Evolutionary conservation across 2,329 filamentous ascomycete genomes (phyloP).

Genomic region (Arthrobotrys sinensis): DNA sequence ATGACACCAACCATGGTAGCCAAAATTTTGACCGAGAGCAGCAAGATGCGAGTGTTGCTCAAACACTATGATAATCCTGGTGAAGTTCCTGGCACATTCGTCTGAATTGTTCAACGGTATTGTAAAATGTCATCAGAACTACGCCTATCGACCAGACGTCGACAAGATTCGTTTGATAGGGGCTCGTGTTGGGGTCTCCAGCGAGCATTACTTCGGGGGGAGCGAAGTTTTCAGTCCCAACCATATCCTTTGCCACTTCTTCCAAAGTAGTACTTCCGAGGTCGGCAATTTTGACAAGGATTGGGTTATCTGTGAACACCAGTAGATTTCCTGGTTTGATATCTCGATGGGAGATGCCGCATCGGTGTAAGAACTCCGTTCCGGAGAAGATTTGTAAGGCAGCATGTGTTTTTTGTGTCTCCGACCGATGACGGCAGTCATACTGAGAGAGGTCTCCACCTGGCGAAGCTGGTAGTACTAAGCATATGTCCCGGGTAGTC

Average conservation of each 20-base stretch:
- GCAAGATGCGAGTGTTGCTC: no score
- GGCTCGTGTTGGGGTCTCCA: no score
- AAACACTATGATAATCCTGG: no score
- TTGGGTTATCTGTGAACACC: not conserved
- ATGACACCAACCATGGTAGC: no score
- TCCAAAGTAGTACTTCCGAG: not conserved
- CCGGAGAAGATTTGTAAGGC: not conserved
- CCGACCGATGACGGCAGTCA: not conserved
- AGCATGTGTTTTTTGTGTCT: not conserved
- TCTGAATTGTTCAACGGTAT: no score
- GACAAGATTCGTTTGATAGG: no score
- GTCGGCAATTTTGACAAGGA: not conserved
- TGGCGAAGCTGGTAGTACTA: not conserved
- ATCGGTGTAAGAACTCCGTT: not conserved
- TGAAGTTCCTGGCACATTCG: no score
- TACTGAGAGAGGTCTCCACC: not conserved
- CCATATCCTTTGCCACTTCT: not conserved
- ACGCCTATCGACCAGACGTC: no score
- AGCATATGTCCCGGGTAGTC: not conserved
- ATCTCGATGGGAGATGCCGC: not conserved
- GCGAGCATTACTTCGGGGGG: not conserved
- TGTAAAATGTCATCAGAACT: no score
- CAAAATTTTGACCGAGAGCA: no score
- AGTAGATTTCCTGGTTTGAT: not conserved
- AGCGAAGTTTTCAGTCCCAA: slow-evolving; percentile 4